Percentiles rank a stretch among this genome's conserved stretches.
phyloP scores from a whole-genome alignment of 1,139 yeast species.

The Diutina catenulata region DNA sequence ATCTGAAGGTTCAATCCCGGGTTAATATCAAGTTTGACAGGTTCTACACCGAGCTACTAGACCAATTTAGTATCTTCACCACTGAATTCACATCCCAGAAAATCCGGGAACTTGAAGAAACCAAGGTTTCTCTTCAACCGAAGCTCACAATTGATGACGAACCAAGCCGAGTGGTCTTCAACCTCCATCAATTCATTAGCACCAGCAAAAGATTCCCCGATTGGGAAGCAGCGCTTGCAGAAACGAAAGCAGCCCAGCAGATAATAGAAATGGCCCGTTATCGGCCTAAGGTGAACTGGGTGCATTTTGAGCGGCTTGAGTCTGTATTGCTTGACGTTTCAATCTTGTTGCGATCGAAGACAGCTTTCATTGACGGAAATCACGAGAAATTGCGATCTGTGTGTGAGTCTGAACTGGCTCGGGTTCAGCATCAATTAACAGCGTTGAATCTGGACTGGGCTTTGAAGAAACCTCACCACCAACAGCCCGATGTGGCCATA shows the following conservation, averaged over 20 bases:
- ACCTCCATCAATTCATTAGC: not conserved
- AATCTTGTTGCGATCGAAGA: constrained; percentile 29
- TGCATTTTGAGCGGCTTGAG: constrained; percentile 53
- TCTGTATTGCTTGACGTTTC: constrained; percentile 33
- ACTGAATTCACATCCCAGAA: not conserved
- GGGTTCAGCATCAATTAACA: constrained; percentile 23
- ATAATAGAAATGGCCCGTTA: not conserved
- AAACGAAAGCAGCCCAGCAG: not conserved
- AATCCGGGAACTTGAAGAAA: constrained; percentile 21
- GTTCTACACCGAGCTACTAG: not conserved
- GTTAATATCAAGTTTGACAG: constrained; percentile 2
- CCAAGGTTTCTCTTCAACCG: constrained; percentile 26
- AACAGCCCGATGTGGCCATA: constrained; percentile 42
- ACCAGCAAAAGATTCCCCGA: not conserved
- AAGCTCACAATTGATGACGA: not conserved
- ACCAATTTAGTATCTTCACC: not conserved
- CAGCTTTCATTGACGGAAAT: constrained; percentile 29
- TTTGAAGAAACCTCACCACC: constrained; percentile 36
- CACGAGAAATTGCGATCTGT: constrained; percentile 28
- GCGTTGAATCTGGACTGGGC: constrained; percentile 32
- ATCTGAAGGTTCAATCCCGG: not conserved
- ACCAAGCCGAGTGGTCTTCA: not conserved
- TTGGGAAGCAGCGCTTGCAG: not conserved
- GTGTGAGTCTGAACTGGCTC: constrained; percentile 28
- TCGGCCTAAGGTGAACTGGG: constrained; percentile 39